A percentile compares a stretch with the other conserved stretches of the same genome.
These are phyloP conservation scores for Xylariaceae sp. DNA, from an alignment of 2,329 filamentous ascomycete species.

Conservation along the genomic window DNA sequence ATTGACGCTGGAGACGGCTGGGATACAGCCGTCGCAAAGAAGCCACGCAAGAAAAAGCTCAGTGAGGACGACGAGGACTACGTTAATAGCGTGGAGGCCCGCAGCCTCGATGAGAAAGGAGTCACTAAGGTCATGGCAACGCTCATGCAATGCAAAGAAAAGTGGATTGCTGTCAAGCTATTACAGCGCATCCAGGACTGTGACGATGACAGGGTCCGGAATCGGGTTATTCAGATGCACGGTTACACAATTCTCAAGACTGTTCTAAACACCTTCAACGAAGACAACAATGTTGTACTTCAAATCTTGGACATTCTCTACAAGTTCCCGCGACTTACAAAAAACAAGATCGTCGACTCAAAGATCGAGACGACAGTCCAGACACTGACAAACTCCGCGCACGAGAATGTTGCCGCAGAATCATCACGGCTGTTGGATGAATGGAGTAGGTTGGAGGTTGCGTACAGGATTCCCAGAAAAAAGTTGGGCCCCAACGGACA, in stretches of 20 bases:
- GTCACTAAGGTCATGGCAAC: constrained; percentile 55
- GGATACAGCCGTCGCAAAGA: constrained; percentile 87
- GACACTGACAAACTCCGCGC: constrained; percentile 61
- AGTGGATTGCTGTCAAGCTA: constrained; percentile 97
- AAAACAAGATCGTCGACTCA: constrained; percentile 95
- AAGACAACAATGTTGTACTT: constrained; percentile 84
- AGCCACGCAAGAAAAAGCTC: constrained; percentile 85
- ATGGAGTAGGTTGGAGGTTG: constrained; percentile 87
- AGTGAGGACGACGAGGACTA: constrained; percentile 94
- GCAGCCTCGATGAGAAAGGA: constrained; percentile 30
- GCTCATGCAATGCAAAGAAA: constrained; percentile 96
- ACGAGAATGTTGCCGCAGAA: constrained; percentile 70
- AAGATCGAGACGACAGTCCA: constrained; percentile 85
- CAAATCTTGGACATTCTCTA: constrained; percentile 89
- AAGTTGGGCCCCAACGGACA: constrained; percentile 70
- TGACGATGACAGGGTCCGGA: constrained; percentile 80
- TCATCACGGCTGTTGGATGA: constrained; percentile 70
- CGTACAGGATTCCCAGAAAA: constrained; percentile 88
- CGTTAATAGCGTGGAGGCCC: constrained; percentile 64
- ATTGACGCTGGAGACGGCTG: constrained; percentile 90
- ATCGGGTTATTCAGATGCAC: constrained; percentile 91
- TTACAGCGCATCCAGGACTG: constrained; percentile 83
- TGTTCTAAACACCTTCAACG: constrained; percentile 76
- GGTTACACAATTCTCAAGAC: constrained; percentile 93
- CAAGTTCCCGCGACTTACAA: constrained; percentile 81